Base-by-base conservation (phyloP, 139 green algal genomes). In the Spirogloea muscicola region DNA sequence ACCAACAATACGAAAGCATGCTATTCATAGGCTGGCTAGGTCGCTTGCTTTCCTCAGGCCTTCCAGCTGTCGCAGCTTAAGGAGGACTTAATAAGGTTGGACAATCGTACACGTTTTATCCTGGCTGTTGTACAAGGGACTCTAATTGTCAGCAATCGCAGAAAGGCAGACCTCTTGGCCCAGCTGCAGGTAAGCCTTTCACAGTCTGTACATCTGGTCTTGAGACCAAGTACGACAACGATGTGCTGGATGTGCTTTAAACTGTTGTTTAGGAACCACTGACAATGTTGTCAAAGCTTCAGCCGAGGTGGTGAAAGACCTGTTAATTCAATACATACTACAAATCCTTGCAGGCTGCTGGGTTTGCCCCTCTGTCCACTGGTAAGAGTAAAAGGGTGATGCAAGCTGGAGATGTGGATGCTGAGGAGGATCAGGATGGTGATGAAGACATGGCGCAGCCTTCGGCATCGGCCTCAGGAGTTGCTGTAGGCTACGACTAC, bases 21-120 rank as follows among this genome's bases (percentile, higher is more conserved):
- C 43, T 51, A 25, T 25, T 16, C 43, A 51, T 51, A 25, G 10
- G 43, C 43, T 51, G 10, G 43, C 16, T 51, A 16, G 10, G 43
- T 51, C 10, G 13, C 10, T 16, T 51, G 43, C 16, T 51, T n/a
- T n/a, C n/a, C n/a, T 10, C 55, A 73, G 64, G 64, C 64, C 7
- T 10, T 7, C 31, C 29, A 70, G 36, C 38, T 72, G 21, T 38
- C 25, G 5, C 33, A 55, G n/a, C 31, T 64, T 39, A 4, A 92
- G 79, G 72, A 68, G 29, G 87, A 96, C 67, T 67, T 94, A 80
- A 62, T 76, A 58, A 82, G 88, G 49, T 74, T 93, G n/a, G 81
- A 78, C 77, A 97, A 96, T 85, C 88, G 90, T 67, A 84, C 55
- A 55, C 86, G 90, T 58, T 98, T 98, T 86, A 97, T 98, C 66